These are phyloP conservation scores for Apiotrichum gracile DNA, from an alignment of 1,284 basidiomycete species.

Conservation along the genomic window DNA sequence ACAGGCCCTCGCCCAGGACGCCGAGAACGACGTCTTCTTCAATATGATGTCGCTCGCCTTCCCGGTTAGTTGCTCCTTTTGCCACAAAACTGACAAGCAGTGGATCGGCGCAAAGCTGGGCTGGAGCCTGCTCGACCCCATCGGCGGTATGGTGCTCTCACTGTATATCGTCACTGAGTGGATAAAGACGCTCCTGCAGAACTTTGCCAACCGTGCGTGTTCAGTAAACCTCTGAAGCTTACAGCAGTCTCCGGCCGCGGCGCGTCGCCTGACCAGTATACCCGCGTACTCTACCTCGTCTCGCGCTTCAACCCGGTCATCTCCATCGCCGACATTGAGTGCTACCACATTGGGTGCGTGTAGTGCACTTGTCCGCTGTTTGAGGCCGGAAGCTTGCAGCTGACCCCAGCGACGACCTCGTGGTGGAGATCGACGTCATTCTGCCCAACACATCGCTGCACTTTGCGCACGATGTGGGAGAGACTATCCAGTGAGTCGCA, in stretches of 20 bases:
- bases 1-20: conserved; percentile 50
- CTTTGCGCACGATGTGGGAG: conserved; percentile 49
- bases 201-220: conserved; percentile 44
- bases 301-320: conserved; percentile 47
- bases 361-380: background rate
- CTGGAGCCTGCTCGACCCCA: conserved; percentile 47
- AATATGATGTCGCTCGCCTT: conserved; percentile 55
- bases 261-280: conserved; percentile 37
- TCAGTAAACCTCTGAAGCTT: background rate
- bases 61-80: conserved; percentile 45
- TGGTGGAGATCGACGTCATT: conserved; percentile 50
- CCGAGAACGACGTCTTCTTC: conserved; percentile 54
- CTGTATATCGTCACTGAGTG: conserved; percentile 49
- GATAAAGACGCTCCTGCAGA: conserved; percentile 48
- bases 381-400: background rate
- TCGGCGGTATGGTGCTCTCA: conserved; percentile 50
- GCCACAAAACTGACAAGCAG: conserved; percentile 22
- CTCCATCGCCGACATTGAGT: conserved; percentile 44
- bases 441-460: conserved; percentile 48
- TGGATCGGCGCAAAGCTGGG: conserved; percentile 38
- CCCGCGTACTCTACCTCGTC: conserved; percentile 50
- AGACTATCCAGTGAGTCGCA: conserved; percentile 43
- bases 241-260: conserved; percentile 32
- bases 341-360: conserved; percentile 47
- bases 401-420: conserved; percentile 44